phyloP scores from a whole-genome alignment of 2,329 filamentous ascomycete species.

The Talaromyces sp. region DNA sequence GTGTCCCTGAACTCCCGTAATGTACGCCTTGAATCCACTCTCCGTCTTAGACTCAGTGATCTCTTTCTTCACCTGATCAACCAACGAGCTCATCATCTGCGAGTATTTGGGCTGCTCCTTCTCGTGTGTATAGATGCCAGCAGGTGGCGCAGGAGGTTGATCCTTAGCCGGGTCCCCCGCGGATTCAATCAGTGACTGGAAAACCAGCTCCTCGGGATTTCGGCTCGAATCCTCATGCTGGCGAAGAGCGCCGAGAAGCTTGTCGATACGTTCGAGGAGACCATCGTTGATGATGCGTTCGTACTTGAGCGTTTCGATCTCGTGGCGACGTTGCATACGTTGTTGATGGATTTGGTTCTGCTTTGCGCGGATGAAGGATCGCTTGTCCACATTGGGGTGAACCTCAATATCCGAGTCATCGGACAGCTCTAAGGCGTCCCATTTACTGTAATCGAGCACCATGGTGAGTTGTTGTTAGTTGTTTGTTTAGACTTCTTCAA shows the following conservation, averaged over 20 bases:
- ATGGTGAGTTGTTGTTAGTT: constrained; percentile 30
- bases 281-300: constrained; percentile 88
- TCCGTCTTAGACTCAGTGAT: constrained; percentile 70
- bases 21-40: constrained; percentile 69
- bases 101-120: constrained; percentile 80
- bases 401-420: constrained; percentile 98
- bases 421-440: constrained; percentile 86
- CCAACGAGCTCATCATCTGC: constrained; percentile 95
- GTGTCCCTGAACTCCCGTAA: constrained; percentile 74
- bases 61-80: constrained; percentile 88
- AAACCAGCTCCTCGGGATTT: constrained; percentile 76
- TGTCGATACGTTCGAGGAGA: constrained; percentile 77
- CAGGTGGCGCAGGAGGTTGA: constrained; percentile 70
- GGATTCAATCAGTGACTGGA: constrained; percentile 82
- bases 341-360: constrained; percentile 95
- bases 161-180: constrained; percentile 68
- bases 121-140: constrained; percentile 72
- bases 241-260: constrained; percentile 70
- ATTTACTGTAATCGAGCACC: constrained; percentile 64
- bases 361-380: constrained; percentile 96
- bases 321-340: constrained; percentile 75
- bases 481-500: background rate
- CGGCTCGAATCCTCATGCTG: constrained; percentile 65
- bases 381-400: constrained; percentile 97
- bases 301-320: constrained; percentile 90